Percentiles rank a stretch among this genome's conserved stretches.
Conservation (phyloP, 177 flowering plant species). For the Vitis hybrid region DNA sequence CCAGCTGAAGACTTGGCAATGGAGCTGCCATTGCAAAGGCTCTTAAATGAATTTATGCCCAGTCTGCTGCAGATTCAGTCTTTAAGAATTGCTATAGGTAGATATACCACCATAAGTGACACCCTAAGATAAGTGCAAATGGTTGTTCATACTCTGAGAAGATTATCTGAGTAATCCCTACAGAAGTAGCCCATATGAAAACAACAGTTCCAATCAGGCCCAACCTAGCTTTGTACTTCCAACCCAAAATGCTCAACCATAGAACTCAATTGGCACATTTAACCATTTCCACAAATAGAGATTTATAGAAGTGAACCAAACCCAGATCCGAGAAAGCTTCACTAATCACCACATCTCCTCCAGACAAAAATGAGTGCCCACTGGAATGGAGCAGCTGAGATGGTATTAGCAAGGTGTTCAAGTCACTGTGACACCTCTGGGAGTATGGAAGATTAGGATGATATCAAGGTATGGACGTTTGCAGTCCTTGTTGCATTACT, state of each 20-base stretch:
- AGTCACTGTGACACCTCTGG: no score
- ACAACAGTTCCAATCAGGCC: conserved; percentile 58
- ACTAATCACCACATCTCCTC: no score
- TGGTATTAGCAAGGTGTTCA: no score
- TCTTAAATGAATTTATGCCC: conserved; percentile 6
- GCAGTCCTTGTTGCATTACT: no score
- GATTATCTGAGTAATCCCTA: conserved; percentile 79
- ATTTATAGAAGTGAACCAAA: no score
- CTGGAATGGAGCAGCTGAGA: no score
- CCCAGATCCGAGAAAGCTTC: no score
- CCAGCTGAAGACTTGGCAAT: conserved; percentile 22
- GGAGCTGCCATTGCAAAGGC: conserved; percentile 5
- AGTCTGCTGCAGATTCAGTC: conserved; percentile 34
- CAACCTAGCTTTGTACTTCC: conserved; percentile 61
- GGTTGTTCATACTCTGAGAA: conserved; percentile 56
- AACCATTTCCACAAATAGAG: no score
- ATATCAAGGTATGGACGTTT: no score
- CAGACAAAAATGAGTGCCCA: no score
- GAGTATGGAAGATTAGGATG: no score
- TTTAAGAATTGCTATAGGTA: conserved; percentile 49
- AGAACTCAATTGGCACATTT: no score
- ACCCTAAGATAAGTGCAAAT: conserved; percentile 61
- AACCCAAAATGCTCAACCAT: conserved; percentile 34
- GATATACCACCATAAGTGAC: conserved; percentile 54
- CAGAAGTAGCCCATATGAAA: conserved; percentile 67